Evolutionary conservation across 1,284 basidiomycete species (phyloP), one percentile per base, ranked within the genome.

Genomic region (Pyrrhoderma noxium): DNA sequence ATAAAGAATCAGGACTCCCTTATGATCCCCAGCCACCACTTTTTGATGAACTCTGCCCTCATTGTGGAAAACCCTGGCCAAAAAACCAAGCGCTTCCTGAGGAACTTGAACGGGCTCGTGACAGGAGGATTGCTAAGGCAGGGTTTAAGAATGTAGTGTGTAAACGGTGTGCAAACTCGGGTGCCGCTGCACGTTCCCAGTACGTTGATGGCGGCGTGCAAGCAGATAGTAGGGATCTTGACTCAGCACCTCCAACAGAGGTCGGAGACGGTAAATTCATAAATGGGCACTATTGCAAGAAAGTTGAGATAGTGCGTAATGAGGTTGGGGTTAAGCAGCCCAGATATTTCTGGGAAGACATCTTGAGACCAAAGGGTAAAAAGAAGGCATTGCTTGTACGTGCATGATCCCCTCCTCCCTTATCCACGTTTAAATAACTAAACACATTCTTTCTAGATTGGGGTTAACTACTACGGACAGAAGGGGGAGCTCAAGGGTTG

Each of bases 391-490:
- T 93, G 13, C 84, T 82, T 50, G 86, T 89, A 67, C 46, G 81
- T 60, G 19, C 47, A 31, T 5, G 11, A 11, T 37, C 35, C 16
- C 38, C 45, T 23, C 37, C 13, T 38, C 41, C 14, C 14, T 47
- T 22, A 7, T 36, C 25, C 43, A 19, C 31, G 9, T 3, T 23
- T 3, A 19, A 18, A 4, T 49, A 27, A 14, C n/a, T 41, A 41
- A 11, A 49, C 21, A n/a, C 39, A 14, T 45, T 34, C n/a, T 27
- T 25, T n/a, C 39, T 55, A 89, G 84, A 79, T 90, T 54, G 89
- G 89, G 1, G 84, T 93, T 64, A 93, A 94, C 69, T 95, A 94
- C 64, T 61, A 78, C 49, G 80, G 85, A 2, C 77, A 80, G 56
- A 63, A 66, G 2, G 74, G 70, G 7, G 79, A 82, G 60, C 68